Percentiles rank a stretch among this genome's conserved stretches.
Evolutionary conservation across 768 basidiomycete species (phyloP).

Genomic region (Steccherinum ochraceum): DNA sequence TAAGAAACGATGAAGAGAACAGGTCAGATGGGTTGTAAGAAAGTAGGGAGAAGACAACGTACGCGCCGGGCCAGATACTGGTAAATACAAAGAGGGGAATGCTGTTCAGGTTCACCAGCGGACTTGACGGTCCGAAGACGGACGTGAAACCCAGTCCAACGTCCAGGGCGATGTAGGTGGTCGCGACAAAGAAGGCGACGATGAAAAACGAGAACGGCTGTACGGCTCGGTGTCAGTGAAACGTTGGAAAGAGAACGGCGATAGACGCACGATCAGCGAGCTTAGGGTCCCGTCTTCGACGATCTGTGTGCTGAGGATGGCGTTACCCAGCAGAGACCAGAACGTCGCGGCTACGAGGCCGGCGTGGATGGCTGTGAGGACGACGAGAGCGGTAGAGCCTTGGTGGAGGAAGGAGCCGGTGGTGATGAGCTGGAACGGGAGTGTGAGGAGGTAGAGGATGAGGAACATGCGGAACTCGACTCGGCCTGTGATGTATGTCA

Average conservation of each 20-base stretch:
- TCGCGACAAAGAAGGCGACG: slow-evolving; percentile 58
- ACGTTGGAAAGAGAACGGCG: not conserved
- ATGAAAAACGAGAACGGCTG: slow-evolving; percentile 61
- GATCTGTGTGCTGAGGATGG: slow-evolving; percentile 76
- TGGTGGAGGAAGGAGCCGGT: slow-evolving; percentile 77
- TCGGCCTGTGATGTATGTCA: slow-evolving; percentile 42
- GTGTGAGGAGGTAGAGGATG: slow-evolving; percentile 58
- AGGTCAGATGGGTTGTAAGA: not conserved
- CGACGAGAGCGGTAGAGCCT: slow-evolving; percentile 63
- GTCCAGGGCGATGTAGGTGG: slow-evolving; percentile 83
- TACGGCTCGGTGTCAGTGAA: not conserved
- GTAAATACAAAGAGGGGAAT: slow-evolving; percentile 79
- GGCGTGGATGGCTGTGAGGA: slow-evolving; percentile 73
- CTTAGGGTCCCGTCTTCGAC: slow-evolving; percentile 86
- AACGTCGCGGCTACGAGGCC: slow-evolving; percentile 73
- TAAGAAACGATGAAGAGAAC: slow-evolving; percentile 16
- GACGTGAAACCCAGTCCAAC: slow-evolving; percentile 61
- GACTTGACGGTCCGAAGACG: slow-evolving; percentile 53
- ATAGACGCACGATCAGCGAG: slow-evolving; percentile 55
- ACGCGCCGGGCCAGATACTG: slow-evolving; percentile 75
- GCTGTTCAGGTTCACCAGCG: slow-evolving; percentile 50
- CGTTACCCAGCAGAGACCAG: slow-evolving; percentile 74
- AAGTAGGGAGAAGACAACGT: slow-evolving; percentile 24
- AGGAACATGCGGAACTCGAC: slow-evolving; percentile 67
- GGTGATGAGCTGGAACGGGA: slow-evolving; percentile 75